A percentile compares a stretch with the other conserved stretches of the same genome.
Evolutionary conservation across 106 monocot species (phyloP).

Genomic region (Dendrobium catenatum): DNA sequence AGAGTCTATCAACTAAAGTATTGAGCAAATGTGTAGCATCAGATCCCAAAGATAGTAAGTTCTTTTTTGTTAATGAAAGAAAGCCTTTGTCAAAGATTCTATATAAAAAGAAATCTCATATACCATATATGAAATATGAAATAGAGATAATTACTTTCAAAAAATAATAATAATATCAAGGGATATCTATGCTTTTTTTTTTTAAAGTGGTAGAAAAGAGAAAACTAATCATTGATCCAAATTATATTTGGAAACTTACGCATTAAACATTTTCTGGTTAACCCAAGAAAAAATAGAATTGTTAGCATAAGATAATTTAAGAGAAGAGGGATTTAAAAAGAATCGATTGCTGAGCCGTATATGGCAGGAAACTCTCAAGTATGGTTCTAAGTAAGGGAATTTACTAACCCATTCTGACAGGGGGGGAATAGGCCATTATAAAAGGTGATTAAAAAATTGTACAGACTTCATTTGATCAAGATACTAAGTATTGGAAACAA

Average conservation of each 20-base stretch:
- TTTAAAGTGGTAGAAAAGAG: not conserved
- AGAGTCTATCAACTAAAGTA: not conserved
- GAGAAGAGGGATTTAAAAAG: no score
- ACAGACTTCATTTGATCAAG: no score
- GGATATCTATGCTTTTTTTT: not conserved
- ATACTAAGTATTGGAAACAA: no score
- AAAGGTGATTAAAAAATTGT: no score
- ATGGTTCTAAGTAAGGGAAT: no score
- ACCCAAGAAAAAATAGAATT: not conserved
- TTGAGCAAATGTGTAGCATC: not conserved
- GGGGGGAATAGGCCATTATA: no score
- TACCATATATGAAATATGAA: not conserved
- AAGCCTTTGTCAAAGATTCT: not conserved
- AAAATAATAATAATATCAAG: not conserved
- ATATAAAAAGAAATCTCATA: not conserved
- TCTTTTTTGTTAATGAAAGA: not conserved
- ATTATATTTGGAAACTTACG: conserved; percentile 3
- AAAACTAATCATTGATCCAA: not conserved
- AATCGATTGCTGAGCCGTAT: no score
- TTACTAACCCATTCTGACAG: no score
- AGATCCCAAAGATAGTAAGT: not conserved
- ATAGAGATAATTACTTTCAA: not conserved
- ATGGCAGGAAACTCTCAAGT: no score
- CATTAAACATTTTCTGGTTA: conserved; percentile 1
- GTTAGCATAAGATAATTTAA: no score